Percentiles rank a stretch among this genome's conserved stretches.
Conservation (phyloP, 2,329 filamentous ascomycete species). For the Plenodomus biglobosus region DNA sequence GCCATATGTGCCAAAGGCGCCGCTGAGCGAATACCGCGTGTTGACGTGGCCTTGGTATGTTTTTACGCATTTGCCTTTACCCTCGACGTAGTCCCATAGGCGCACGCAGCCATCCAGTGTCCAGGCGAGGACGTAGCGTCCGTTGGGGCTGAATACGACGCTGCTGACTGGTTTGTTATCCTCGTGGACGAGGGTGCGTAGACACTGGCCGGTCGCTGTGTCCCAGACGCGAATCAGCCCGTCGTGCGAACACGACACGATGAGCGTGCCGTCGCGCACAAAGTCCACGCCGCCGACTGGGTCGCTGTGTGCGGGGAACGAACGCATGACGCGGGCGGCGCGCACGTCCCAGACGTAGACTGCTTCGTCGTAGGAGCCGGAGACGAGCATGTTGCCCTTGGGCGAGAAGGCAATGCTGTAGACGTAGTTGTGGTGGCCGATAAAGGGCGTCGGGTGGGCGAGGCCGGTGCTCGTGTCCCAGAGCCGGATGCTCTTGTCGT, state of each 20-base stretch:
- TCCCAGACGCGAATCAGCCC: slow-evolving; percentile 84
- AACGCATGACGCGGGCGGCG: slow-evolving; percentile 83
- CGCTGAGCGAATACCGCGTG: slow-evolving; percentile 77
- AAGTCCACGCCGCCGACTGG: slow-evolving; percentile 94
- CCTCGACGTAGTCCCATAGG: slow-evolving; percentile 92
- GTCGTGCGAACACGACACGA: slow-evolving; percentile 88
- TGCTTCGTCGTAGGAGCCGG: slow-evolving; percentile 94
- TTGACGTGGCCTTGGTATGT: slow-evolving; percentile 95
- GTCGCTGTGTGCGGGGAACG: slow-evolving; percentile 90
- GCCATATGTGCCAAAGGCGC: slow-evolving; percentile 74
- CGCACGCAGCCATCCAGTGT: slow-evolving; percentile 88
- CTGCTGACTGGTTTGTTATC: slow-evolving; percentile 88
- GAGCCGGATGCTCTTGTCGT: slow-evolving; percentile 92
- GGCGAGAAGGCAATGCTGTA: slow-evolving; percentile 95
- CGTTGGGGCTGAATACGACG: slow-evolving; percentile 92
- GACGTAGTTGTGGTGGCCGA: slow-evolving; percentile 94
- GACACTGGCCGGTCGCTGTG: slow-evolving; percentile 88
- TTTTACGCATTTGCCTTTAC: slow-evolving; percentile 87
- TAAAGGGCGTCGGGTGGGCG: slow-evolving; percentile 62
- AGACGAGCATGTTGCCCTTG: slow-evolving; percentile 95
- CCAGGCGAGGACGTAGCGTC: slow-evolving; percentile 87
- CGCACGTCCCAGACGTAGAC: slow-evolving; percentile 97
- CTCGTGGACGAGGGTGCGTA: slow-evolving; percentile 93
- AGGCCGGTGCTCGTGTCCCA: slow-evolving; percentile 73
- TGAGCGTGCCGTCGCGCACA: slow-evolving; percentile 84